Conservation (phyloP, 495 filamentous ascomycete species). For the Penicillium canescens region DNA sequence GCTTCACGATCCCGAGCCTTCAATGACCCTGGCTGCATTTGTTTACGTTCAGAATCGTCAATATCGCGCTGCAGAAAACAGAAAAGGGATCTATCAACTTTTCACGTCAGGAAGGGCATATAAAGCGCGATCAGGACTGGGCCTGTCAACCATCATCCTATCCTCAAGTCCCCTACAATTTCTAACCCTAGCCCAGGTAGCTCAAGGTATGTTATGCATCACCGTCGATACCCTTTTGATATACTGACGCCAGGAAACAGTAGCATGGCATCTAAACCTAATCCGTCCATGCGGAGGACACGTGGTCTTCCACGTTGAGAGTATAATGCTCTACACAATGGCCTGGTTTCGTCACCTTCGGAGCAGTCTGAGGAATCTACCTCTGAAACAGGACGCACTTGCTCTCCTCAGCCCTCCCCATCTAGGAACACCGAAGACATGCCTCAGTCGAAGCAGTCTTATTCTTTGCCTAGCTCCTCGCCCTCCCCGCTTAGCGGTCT, state of each 20-base stretch:
- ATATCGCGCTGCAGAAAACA: constrained; percentile 8
- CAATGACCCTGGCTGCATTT: constrained; percentile 6
- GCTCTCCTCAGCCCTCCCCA: no score
- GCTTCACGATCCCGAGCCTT: constrained; percentile 2
- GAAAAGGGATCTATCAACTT: constrained; percentile 10
- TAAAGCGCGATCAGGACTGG: constrained; percentile 6
- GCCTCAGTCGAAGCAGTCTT: no score
- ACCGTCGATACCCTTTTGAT: neutral
- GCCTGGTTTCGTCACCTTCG: no score
- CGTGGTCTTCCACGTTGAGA: no score
- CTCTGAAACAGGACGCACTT: no score
- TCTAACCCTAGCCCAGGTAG: constrained; percentile 3
- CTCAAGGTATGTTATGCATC: no score
- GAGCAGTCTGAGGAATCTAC: no score
- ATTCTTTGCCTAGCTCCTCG: no score
- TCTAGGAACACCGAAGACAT: no score
- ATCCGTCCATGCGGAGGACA: no score
- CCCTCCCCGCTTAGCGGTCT: no score
- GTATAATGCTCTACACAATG: no score
- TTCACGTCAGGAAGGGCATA: constrained; percentile 10
- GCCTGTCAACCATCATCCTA: constrained; percentile 1
- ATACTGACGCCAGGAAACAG: constrained; percentile 4
- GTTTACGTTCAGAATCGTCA: constrained; percentile 8
- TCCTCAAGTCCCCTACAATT: constrained; percentile 4
- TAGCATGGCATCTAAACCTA: constrained; percentile 5